Conservation (phyloP, 139 green algal genomes). For the Mychonastes homosphaera region DNA sequence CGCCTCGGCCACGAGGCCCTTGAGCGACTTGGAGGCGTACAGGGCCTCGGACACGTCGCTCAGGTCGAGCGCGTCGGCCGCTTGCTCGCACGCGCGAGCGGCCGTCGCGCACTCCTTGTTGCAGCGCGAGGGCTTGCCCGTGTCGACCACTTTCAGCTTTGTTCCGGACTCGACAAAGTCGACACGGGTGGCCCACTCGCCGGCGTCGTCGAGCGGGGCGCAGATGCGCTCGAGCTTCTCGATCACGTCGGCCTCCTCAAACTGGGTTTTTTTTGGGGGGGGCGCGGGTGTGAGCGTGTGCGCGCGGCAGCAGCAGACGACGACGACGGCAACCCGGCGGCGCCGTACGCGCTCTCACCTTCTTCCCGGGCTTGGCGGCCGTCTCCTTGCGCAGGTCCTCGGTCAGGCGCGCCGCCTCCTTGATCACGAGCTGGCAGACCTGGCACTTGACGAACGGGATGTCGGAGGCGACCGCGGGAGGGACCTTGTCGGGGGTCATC, state of each 20-base stretch:
- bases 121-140: conserved; percentile 28
- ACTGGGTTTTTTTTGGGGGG: conserved; percentile 15
- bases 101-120: conserved; percentile 68
- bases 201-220: conserved; percentile 44
- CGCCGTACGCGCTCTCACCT: conserved; percentile 2
- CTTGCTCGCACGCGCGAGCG: conserved; percentile 41
- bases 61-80: conserved; percentile 12
- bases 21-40: conserved; percentile 22
- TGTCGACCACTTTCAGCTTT: conserved; percentile 50
- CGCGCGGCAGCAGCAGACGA: background rate
- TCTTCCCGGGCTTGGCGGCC: conserved; percentile 14
- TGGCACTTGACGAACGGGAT: conserved; percentile 16
- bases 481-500: background rate
- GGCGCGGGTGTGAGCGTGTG: background rate
- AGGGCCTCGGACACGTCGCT: conserved; percentile 25
- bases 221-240: conserved; percentile 62
- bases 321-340: background rate
- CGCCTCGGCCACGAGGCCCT: conserved; percentile 26
- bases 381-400: conserved; percentile 7
- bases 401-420: conserved; percentile 13
- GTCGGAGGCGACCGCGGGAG: conserved; percentile 18
- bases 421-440: conserved; percentile 29
- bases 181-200: conserved; percentile 62
- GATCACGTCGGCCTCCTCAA: conserved; percentile 45
- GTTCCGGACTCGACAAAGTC: conserved; percentile 57